These are phyloP conservation scores for Xylaria sp. DNA, from an alignment of 2,329 filamentous ascomycete genomes.

Conservation along the genomic window DNA sequence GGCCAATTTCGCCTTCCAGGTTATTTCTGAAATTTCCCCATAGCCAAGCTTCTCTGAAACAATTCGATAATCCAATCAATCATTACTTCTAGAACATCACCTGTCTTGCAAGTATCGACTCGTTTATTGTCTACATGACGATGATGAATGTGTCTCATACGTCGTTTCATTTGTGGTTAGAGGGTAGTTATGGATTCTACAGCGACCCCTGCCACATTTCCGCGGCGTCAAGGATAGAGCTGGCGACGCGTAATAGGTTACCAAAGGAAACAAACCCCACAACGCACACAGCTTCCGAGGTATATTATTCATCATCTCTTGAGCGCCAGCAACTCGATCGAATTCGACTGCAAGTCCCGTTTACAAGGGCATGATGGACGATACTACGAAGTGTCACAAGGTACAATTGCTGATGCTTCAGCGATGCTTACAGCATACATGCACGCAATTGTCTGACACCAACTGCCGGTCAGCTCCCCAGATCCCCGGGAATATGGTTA, in stretches of 20 bases:
- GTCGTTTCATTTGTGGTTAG: slow-evolving; percentile 5
- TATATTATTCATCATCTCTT: slow-evolving; percentile 7
- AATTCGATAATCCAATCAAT: not conserved
- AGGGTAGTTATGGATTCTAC: not conserved
- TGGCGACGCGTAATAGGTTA: slow-evolving; percentile 14
- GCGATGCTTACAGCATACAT: slow-evolving; percentile 28
- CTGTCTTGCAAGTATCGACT: not conserved
- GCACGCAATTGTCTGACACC: slow-evolving; percentile 33
- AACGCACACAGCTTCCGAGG: not conserved
- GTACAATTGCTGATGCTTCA: slow-evolving; percentile 7
- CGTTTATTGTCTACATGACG: not conserved
- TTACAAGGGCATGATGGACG: not conserved
- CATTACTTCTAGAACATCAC: not conserved
- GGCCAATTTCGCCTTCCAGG: not conserved
- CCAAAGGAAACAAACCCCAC: slow-evolving; percentile 9
- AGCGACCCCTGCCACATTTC: slow-evolving; percentile 1
- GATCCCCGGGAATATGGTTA: slow-evolving; percentile 33
- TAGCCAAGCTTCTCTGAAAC: not conserved
- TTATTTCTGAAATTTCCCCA: not conserved
- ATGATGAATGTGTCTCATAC: slow-evolving; percentile 5
- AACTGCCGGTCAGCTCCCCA: slow-evolving; percentile 36
- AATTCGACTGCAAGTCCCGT: not conserved
- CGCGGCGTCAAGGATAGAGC: slow-evolving; percentile 6
- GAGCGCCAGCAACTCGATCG: not conserved
- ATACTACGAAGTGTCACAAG: slow-evolving; percentile 20